Percentiles rank a stretch among this genome's conserved stretches.
These are phyloP conservation scores for Microdochium nivale DNA, from an alignment of 2,329 filamentous ascomycete genomes.

Conservation along the genomic window DNA sequence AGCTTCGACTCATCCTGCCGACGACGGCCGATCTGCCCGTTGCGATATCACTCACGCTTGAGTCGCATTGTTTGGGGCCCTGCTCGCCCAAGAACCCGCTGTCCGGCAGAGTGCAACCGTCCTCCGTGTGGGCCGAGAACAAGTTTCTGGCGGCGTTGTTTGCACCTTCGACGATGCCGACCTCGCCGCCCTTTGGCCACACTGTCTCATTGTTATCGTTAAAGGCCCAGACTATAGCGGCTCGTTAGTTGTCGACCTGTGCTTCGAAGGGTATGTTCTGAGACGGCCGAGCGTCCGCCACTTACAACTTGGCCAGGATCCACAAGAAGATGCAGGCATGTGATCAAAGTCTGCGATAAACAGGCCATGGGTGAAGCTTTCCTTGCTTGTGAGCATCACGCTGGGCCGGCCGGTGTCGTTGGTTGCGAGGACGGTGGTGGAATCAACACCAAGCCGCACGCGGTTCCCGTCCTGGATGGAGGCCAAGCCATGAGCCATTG, in stretches of 20 bases:
- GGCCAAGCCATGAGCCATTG: constrained; percentile 29
- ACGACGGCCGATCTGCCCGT: not conserved
- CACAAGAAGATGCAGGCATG: constrained; percentile 64
- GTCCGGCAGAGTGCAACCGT: constrained; percentile 9
- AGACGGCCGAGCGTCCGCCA: constrained; percentile 2
- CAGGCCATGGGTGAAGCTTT: constrained; percentile 55
- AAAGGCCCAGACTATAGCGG: constrained; percentile 39
- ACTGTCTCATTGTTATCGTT: constrained; percentile 29
- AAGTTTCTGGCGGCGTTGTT: constrained; percentile 51
- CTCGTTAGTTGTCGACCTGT: constrained; percentile 8
- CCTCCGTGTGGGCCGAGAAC: constrained; percentile 52
- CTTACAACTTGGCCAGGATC: constrained; percentile 64
- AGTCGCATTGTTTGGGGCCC: not conserved
- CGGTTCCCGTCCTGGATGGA: constrained; percentile 30
- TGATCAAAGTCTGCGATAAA: constrained; percentile 65
- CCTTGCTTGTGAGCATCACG: constrained; percentile 58
- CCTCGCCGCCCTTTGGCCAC: constrained; percentile 57
- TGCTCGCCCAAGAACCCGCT: not conserved
- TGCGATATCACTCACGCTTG: not conserved
- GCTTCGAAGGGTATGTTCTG: not conserved
- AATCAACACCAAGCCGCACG: constrained; percentile 38
- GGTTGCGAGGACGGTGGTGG: constrained; percentile 23
- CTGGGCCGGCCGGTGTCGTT: constrained; percentile 40
- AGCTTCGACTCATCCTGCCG: not conserved
- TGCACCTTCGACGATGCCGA: constrained; percentile 65